Evolutionary conservation across 2,329 filamentous ascomycete genomes (phyloP).

Genomic region (Rutstroemia sydowiana): DNA sequence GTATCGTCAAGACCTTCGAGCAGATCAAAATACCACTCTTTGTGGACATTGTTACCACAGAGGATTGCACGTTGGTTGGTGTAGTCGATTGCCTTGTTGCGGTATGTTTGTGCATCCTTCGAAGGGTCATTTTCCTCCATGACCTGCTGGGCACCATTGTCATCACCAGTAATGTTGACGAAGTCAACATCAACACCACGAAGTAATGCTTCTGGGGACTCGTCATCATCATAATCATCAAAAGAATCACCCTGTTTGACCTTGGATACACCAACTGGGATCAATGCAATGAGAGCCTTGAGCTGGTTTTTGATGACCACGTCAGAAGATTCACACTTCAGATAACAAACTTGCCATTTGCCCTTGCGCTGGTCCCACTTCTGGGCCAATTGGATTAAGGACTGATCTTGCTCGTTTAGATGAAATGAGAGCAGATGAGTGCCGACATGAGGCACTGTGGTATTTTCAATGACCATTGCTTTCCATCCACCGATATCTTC

Average conservation of each 20-base stretch:
- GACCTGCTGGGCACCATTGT: background rate
- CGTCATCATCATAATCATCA: background rate
- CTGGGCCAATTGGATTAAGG: background rate
- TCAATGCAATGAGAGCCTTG: background rate
- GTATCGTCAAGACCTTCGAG: background rate
- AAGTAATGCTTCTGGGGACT: no score
- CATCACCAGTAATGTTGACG: background rate
- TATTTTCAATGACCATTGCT: background rate
- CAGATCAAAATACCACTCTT: background rate
- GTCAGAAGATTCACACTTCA: background rate
- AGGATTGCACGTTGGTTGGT: background rate
- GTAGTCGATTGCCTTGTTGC: background rate
- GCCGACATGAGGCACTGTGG: background rate
- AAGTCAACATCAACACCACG: background rate
- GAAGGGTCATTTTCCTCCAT: background rate
- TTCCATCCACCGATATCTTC: no score
- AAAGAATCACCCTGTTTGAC: no score
- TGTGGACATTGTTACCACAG: background rate
- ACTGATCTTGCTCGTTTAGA: background rate
- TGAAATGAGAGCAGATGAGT: background rate
- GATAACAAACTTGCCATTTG: background rate
- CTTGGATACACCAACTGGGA: no score
- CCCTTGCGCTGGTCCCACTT: background rate
- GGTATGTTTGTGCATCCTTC: background rate
- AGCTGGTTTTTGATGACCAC: background rate